Evolutionary conservation across 1,284 basidiomycete genomes (phyloP), one percentile per base, ranked within the genome.

Genomic region (Microbotryum silenes-acaulis): DNA sequence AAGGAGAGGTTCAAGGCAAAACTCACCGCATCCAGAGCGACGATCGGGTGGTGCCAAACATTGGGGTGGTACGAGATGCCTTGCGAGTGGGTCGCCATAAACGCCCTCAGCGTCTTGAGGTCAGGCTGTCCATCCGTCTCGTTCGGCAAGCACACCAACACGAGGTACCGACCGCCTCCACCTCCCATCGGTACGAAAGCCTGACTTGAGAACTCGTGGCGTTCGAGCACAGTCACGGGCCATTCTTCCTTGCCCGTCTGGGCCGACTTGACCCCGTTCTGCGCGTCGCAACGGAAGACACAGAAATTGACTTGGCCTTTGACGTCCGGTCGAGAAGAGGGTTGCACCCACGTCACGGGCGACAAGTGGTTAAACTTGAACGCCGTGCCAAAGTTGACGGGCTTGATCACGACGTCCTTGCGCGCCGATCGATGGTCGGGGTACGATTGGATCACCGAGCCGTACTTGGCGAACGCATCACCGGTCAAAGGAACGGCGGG

Each of bases 321-420:
- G 37, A 62, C 47, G 1, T 27, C 37, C 6, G 50, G 18, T 8
- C 55, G 49, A 60, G 46, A 57, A 9, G 54, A 48, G 23, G 60
- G 57, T 6, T 48, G 49, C 16, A 62, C 29, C 45, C 29, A 65
- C 9, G 52, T 75, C 44, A 89, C 76, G 6, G 84, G 77, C 2
- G 88, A 82, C 29, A 96, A 81, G 74, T 91, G 87, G 78, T 94
- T 89, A 77, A 87, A 94, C 76, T 97, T 97, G 68, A 77, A 80
- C 1, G 92, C 93, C 1, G 89, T 89, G 46, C 88, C 90, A 70
- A 83, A 86, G 76, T 97, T 97, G 18, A 89, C 91, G 23, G 80
- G 77, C 4, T 87, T 92, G 53, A 90, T 82, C 69, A 81, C 81
- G 46, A 82, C 82, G 31, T 82, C 83, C 55, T 81, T 82, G 7